Base-by-base conservation (phyloP, 2,329 filamentous ascomycete species). In the Aureobasidium sp. region DNA sequence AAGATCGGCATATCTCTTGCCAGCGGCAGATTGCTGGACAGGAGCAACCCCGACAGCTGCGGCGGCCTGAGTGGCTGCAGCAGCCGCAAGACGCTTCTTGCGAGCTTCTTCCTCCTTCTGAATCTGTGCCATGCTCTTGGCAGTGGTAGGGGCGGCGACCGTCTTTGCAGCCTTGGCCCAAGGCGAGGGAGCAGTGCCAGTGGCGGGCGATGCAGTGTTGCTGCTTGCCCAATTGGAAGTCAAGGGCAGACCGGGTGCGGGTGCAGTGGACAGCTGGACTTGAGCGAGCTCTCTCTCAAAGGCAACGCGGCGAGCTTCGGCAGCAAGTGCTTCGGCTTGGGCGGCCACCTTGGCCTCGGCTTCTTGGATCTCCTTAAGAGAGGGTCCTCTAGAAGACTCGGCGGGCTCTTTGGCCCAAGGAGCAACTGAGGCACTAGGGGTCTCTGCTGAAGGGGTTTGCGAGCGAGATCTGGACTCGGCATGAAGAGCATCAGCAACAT, bases 281-380 rank as follows among this genome's bases (percentile, higher is more conserved):
- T 61, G 82, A 74, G 76, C 84, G 77, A 87, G 76, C 70, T 97
- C 93, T 71, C 90, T 90, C 74, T 97, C 91, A 11, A 90, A 83
- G 17, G 86, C 82, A 52, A 86, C 86, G 67, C 89, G 90, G 67
- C 92, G 88, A 64, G 88, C 83, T 45, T 90, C 88, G 39, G 87
- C 86, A 17, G 90, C 91, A 60, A 85, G 78, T 70, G 94, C 91
- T 71, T 97, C 93, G 14, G 85, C 87, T 75, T 95, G 90, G 57
- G 93, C 93, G 12, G 92, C 92, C 73, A 94, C 95, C 70, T 89
- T 90, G 39, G 93, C 93, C 74, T 99, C 94, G 5, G 90, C 88
- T 74, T 96, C 93, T 73, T 99, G 94, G 27, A 99, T 99, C 71
- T 99, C 92, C 76, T 91, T 96, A 65, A 99, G 79, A 64, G 92